These are phyloP conservation scores for Aspergillus bertholletiae DNA, from an alignment of 495 filamentous ascomycete genomes.

Conservation along the genomic window DNA sequence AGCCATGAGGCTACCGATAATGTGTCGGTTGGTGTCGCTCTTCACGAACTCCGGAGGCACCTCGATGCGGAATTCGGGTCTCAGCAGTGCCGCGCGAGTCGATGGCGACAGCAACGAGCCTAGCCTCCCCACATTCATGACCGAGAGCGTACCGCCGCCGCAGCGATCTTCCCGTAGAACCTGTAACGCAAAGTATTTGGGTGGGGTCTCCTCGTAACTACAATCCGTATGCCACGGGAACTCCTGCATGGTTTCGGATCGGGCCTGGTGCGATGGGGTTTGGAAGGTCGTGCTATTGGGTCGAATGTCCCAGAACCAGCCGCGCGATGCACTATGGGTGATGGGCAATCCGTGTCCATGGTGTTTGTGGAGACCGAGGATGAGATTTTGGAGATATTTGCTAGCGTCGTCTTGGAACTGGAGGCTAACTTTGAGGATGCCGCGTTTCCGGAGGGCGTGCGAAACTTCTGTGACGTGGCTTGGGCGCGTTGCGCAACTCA, in stretches of 20 bases:
- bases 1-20: constrained; percentile 21
- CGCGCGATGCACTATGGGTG: constrained; percentile 30
- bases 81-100: constrained; percentile 14
- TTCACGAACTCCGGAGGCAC: constrained; percentile 36
- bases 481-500: not conserved
- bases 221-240: constrained; percentile 47
- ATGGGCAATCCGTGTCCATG: constrained; percentile 30
- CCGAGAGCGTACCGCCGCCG: constrained; percentile 34
- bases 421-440: constrained; percentile 25
- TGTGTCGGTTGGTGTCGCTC: constrained; percentile 7
- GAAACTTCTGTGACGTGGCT: not conserved
- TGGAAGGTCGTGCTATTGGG: constrained; percentile 12
- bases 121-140: constrained; percentile 24
- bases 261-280: constrained; percentile 18
- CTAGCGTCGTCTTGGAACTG: constrained; percentile 23
- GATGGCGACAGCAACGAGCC: constrained; percentile 16
- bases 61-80: constrained; percentile 20
- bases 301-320: constrained; percentile 37
- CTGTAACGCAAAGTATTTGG: constrained; percentile 38
- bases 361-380: constrained; percentile 23
- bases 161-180: constrained; percentile 31
- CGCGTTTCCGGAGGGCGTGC: not conserved
- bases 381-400: constrained; percentile 23
- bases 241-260: constrained; percentile 31
- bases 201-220: constrained; percentile 33